A percentile compares a stretch with the other conserved stretches of the same genome.
Evolutionary conservation across 495 filamentous ascomycete species (phyloP).

Genomic region (Lasiosphaeria hispida): DNA sequence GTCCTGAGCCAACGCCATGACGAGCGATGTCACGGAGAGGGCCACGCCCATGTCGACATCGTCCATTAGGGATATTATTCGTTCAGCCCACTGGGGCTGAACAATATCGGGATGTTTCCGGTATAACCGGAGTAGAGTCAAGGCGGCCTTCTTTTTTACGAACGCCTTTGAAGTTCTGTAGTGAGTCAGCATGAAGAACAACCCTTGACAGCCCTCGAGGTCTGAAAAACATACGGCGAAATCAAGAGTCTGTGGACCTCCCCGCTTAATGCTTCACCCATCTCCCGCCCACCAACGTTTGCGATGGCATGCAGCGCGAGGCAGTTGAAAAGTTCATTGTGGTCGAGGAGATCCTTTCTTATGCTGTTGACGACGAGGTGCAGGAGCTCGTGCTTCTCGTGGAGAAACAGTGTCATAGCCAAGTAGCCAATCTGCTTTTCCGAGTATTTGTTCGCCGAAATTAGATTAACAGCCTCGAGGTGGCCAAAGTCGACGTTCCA

Average conservation of each 20-base stretch:
- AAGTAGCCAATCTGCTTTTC: slow-evolving; percentile 99
- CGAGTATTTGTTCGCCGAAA: slow-evolving; percentile 94
- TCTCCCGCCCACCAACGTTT: slow-evolving; percentile 93
- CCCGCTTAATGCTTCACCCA: slow-evolving; percentile 88
- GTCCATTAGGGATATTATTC: slow-evolving; percentile 98
- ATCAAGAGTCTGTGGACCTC: slow-evolving; percentile 96
- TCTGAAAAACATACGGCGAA: slow-evolving; percentile 71
- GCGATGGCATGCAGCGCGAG: slow-evolving; percentile 98
- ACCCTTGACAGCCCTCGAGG: background rate
- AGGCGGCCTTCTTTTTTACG: slow-evolving; percentile 98
- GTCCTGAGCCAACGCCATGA: slow-evolving; percentile 95
- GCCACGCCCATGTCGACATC: slow-evolving; percentile 93
- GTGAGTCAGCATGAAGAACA: slow-evolving; percentile 14
- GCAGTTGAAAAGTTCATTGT: slow-evolving; percentile 97
- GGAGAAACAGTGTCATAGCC: slow-evolving; percentile 93
- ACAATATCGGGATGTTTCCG: slow-evolving; percentile 92
- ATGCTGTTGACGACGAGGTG: slow-evolving; percentile 99
- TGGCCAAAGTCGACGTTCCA: slow-evolving; percentile 99
- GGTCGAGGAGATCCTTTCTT: slow-evolving; percentile 88
- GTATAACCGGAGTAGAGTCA: slow-evolving; percentile 93
- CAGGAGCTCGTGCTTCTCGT: slow-evolving; percentile 94
- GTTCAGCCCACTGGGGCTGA: slow-evolving; percentile 92
- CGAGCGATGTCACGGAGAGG: slow-evolving; percentile 89
- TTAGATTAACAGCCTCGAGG: slow-evolving; percentile 94
- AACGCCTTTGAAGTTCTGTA: slow-evolving; percentile 90